Evolutionary conservation across 352 stramenopile species (phyloP).

Genomic region (Phytophthora pini): DNA sequence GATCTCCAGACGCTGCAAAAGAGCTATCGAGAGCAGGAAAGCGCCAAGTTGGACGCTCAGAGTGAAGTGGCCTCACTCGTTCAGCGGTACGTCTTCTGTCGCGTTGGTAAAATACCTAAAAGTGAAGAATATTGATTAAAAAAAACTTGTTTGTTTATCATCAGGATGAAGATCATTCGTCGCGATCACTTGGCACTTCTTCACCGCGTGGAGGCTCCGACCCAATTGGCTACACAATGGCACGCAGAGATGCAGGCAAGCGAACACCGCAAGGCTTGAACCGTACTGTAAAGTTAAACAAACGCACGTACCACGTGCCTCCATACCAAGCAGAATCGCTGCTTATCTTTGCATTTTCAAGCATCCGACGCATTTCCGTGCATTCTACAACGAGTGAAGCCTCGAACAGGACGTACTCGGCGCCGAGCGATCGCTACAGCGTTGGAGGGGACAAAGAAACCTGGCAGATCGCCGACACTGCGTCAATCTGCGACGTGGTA

Average conservation of each 20-base stretch:
- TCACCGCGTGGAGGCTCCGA: conserved; percentile 27
- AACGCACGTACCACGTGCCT: conserved; percentile 14
- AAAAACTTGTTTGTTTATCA: not conserved
- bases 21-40: conserved; percentile 35
- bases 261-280: conserved; percentile 12
- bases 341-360: conserved; percentile 30
- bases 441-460: not conserved
- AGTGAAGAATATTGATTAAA: not conserved
- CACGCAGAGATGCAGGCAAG: conserved; percentile 23
- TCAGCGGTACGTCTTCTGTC: conserved; percentile 22
- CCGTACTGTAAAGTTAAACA: not conserved
- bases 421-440: not conserved
- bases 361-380: conserved; percentile 3
- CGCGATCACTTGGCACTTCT: conserved; percentile 34
- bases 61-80: conserved; percentile 30
- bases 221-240: conserved; percentile 28
- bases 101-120: too few relatives aligned
- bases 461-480: not conserved
- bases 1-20: conserved; percentile 37
- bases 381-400: not conserved
- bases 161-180: conserved; percentile 37
- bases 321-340: conserved; percentile 18
- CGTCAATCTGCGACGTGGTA: conserved; percentile 34
- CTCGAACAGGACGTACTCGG: not conserved
- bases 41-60: conserved; percentile 37